These are phyloP conservation scores for Fragilariopsis cylindrus DNA, from an alignment of 108 stramenopile species.

Conservation along the genomic window DNA sequence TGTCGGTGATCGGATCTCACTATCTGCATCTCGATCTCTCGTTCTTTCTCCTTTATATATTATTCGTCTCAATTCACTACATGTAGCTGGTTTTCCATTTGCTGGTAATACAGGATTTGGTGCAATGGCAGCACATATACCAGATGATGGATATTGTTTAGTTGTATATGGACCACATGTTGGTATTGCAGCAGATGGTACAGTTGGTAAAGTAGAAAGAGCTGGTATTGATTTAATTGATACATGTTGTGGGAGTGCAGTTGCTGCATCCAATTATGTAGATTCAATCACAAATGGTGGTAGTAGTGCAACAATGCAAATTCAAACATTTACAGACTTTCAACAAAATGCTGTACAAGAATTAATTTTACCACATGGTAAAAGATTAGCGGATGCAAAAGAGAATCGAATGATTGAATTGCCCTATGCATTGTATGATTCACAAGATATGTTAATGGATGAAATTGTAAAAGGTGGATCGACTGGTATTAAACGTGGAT, in stretches of 20 bases:
- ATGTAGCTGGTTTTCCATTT: conserved; percentile 55
- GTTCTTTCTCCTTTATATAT: too few species aligned
- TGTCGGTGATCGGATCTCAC: too few species aligned
- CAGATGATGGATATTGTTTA: conserved; percentile 58
- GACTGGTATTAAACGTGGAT: conserved; percentile 35
- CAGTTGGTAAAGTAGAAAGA: conserved; percentile 68
- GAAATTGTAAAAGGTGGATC: conserved; percentile 44
- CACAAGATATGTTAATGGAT: conserved; percentile 48
- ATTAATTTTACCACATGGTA: conserved; percentile 53
- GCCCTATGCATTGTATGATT: conserved; percentile 55
- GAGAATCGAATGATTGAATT: conserved; percentile 52
- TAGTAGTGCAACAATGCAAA: neutral
- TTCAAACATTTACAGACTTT: conserved; percentile 45
- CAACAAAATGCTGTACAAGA: conserved; percentile 54
- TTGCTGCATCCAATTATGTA: conserved; percentile 44
- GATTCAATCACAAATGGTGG: conserved; percentile 12
- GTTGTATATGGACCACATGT: conserved; percentile 76
- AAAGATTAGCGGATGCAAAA: conserved; percentile 38
- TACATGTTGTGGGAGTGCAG: conserved; percentile 70
- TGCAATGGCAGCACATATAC: conserved; percentile 73
- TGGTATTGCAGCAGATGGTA: conserved; percentile 52
- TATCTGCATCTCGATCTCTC: too few species aligned
- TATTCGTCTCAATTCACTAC: too few species aligned
- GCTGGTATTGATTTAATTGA: conserved; percentile 43
- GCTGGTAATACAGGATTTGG: conserved; percentile 57